Evolutionary conservation across 2,329 filamentous ascomycete species (phyloP), one percentile per base, ranked within the genome.

Genomic region (Epichloe hybrida): DNA sequence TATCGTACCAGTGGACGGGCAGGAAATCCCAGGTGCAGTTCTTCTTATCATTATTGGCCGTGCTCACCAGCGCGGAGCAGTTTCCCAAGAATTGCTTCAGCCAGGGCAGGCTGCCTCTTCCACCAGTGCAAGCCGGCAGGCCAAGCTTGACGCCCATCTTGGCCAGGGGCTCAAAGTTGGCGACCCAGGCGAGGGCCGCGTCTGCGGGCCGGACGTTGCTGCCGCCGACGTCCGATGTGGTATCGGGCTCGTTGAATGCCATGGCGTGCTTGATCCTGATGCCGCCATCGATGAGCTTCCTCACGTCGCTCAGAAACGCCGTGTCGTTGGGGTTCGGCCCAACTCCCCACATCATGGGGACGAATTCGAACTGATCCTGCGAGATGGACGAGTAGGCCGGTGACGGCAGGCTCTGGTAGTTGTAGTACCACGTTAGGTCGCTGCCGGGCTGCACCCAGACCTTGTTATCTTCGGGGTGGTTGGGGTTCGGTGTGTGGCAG

Each of bases 401-500:
- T 0, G 81, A 78, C 1, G 86, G 84, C 3, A 65, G 62, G 20
- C 72, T 61, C 27, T 69, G 66, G 66, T 90, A 93, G 70, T 90
- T 91, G 75, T 91, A 93, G 72, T 93, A 93, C 87, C 87, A 93
- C 3, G 80, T 84, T 50, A 91, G 67, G 41, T 80, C 76, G 17
- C 76, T 78, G 38, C 71, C 72, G 5, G 69, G 49, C 42, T 71
- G 64, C 11, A 72, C 68, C 83, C 85, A 90, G 58, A 84, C 72
- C 45, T 72, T 63, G 67, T 88, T 79, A 66, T 91, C 86, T 15
- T 70, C 53, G 0, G 79, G 72, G 51, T 73, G 68, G 1, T 75
- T 62, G 5, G 67, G 55, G 53, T 80, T 77, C 6, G 79, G 74
- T 17, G 86, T 77, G 65, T 82, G 86, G 60, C 81, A 76, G 49